A percentile compares a stretch with the other conserved stretches of the same genome.
These are phyloP conservation scores for Umbelopsis vinacea DNA, from an alignment of 192 early-diverging fungal species.

Conservation along the genomic window DNA sequence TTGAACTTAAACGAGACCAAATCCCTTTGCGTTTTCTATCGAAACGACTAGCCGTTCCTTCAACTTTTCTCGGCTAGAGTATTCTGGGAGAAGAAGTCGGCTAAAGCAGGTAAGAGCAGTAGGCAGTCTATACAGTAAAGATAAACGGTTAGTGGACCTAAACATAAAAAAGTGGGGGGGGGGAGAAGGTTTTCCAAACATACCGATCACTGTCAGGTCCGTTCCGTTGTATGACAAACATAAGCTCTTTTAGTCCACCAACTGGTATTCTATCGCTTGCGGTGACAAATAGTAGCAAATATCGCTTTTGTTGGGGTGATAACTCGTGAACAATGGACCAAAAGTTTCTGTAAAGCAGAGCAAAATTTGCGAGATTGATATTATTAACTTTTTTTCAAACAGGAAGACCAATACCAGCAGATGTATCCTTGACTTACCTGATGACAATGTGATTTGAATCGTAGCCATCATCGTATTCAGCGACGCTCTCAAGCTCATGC, in stretches of 20 bases:
- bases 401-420: not conserved
- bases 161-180: not conserved
- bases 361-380: not conserved
- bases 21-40: slow-evolving; percentile 91
- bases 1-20: slow-evolving; percentile 74
- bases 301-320: slow-evolving; percentile 63
- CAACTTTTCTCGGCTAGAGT: slow-evolving; percentile 72
- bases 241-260: slow-evolving; percentile 74
- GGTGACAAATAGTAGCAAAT: slow-evolving; percentile 89
- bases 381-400: not conserved
- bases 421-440: slow-evolving; percentile 29
- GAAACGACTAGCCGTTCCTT: slow-evolving; percentile 77
- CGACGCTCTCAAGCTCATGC: slow-evolving; percentile 67
- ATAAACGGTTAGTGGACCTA: not conserved
- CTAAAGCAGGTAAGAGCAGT: slow-evolving; percentile 94
- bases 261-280: slow-evolving; percentile 89
- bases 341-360: slow-evolving; percentile 53
- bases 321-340: slow-evolving; percentile 83
- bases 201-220: slow-evolving; percentile 84
- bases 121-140: slow-evolving; percentile 60
- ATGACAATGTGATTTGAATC: slow-evolving; percentile 66
- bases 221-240: slow-evolving; percentile 96
- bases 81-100: slow-evolving; percentile 86
- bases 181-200: not conserved
- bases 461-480: slow-evolving; percentile 89